phyloP scores from a whole-genome alignment of 1,139 yeast genomes.

The Saccharomyces hybrid region DNA sequence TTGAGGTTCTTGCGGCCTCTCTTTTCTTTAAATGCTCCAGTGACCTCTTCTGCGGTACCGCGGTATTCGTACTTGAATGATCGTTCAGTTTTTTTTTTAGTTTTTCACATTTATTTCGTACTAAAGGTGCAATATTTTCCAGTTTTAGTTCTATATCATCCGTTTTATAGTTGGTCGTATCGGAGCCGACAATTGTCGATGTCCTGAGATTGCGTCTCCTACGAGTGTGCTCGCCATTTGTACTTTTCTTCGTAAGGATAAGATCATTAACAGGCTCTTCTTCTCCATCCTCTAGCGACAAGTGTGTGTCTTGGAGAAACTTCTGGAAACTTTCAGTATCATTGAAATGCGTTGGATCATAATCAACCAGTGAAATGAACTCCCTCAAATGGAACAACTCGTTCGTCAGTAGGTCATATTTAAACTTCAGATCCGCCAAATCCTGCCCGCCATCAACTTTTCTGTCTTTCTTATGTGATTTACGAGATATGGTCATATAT shows the following conservation, averaged over 20 bases:
- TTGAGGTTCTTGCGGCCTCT: not conserved
- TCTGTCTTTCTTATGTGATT: not conserved
- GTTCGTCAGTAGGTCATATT: conserved; percentile 34
- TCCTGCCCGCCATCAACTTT: conserved; percentile 3
- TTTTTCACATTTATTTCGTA: conserved; percentile 15
- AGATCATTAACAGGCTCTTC: not conserved
- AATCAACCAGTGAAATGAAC: conserved; percentile 36
- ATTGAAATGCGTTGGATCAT: conserved; percentile 30
- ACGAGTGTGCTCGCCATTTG: conserved; percentile 5
- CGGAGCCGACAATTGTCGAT: conserved; percentile 6
- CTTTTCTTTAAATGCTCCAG: not conserved
- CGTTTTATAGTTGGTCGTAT: not conserved
- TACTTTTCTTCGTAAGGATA: not conserved
- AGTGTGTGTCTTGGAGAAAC: conserved; percentile 22
- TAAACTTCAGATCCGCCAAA: conserved; percentile 25
- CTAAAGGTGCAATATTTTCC: conserved; percentile 9
- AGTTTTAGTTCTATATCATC: not conserved
- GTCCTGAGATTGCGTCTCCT: conserved; percentile 3
- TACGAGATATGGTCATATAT: conserved; percentile 5
- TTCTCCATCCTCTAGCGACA: conserved; percentile 10
- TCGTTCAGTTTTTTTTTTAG: conserved; percentile 6
- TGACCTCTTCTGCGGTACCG: not conserved
- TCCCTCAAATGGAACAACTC: conserved; percentile 41
- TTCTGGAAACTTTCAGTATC: conserved; percentile 25
- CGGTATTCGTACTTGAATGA: not conserved